phyloP scores from a whole-genome alignment of 1,139 yeast species.

The Hanseniaspora sp. region DNA sequence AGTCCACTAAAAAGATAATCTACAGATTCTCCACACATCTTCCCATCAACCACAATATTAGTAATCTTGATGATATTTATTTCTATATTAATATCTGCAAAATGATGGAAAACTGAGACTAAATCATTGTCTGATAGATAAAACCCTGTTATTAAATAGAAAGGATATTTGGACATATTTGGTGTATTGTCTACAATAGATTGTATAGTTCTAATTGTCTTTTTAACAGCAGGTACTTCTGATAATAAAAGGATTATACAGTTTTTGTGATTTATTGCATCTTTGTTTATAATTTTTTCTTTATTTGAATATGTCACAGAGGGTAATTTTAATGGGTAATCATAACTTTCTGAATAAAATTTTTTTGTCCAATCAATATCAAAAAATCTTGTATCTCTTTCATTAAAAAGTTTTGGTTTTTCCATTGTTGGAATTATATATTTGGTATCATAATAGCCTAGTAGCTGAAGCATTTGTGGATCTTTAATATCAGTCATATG shows the following conservation, averaged over 20 bases:
- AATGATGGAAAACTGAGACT: neutral
- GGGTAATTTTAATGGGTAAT: constrained; percentile 8
- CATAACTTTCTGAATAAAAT: neutral
- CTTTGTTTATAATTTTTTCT: neutral
- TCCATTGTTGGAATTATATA: neutral
- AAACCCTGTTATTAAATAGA: constrained; percentile 10
- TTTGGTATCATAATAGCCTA: neutral
- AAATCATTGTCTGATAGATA: neutral
- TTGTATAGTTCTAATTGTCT: neutral
- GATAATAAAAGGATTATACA: constrained; percentile 7
- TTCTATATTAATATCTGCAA: neutral
- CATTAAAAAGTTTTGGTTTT: neutral
- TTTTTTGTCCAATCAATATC: constrained; percentile 2
- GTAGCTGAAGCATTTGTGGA: constrained; percentile 4
- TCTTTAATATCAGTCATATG: neutral
- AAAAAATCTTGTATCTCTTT: neutral
- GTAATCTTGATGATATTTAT: constrained; percentile 6
- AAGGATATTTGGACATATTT: constrained; percentile 3
- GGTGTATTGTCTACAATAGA: constrained; percentile 4
- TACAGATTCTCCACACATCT: constrained; percentile 7
- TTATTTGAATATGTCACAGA: constrained; percentile 3
- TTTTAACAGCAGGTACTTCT: neutral
- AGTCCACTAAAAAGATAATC: constrained; percentile 6
- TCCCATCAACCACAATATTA: constrained; percentile 3
- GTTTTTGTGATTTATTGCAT: neutral